phyloP scores from a whole-genome alignment of 2,329 filamentous ascomycete species.

The Knufia petricola region DNA sequence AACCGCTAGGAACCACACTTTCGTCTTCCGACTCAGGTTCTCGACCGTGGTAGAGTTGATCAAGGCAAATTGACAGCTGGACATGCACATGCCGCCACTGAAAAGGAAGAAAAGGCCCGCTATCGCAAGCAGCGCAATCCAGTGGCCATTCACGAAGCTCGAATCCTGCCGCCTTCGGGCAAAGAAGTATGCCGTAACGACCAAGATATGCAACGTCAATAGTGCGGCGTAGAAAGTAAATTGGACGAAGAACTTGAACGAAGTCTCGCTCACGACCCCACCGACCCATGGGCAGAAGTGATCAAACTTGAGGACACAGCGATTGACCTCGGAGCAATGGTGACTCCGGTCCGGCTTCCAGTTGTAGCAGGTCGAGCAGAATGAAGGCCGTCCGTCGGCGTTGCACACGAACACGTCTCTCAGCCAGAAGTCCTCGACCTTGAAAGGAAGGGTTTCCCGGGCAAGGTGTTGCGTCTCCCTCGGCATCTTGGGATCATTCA shows the following conservation, averaged over 20 bases:
- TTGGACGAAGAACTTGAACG: slow-evolving; percentile 88
- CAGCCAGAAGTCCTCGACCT: slow-evolving; percentile 29
- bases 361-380: slow-evolving; percentile 73
- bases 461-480: background rate
- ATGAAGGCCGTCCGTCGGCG: slow-evolving; percentile 70
- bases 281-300: slow-evolving; percentile 97
- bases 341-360: slow-evolving; percentile 86
- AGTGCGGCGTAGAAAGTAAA: slow-evolving; percentile 66
- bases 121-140: slow-evolving; percentile 58
- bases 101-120: slow-evolving; percentile 71
- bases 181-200: slow-evolving; percentile 55
- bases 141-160: slow-evolving; percentile 44
- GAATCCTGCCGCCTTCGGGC: slow-evolving; percentile 38
- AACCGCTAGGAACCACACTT: slow-evolving; percentile 65
- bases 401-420: slow-evolving; percentile 80
- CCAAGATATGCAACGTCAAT: slow-evolving; percentile 56
- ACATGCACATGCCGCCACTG: slow-evolving; percentile 63
- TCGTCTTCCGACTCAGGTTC: slow-evolving; percentile 51
- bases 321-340: slow-evolving; percentile 70
- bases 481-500: slow-evolving; percentile 22
- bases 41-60: slow-evolving; percentile 81
- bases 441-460: slow-evolving; percentile 7
- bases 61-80: slow-evolving; percentile 59
- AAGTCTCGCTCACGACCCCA: slow-evolving; percentile 75
- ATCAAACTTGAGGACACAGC: slow-evolving; percentile 85